Base-by-base conservation (phyloP, 257 asterid genomes). In the Scutellaria galericulata region DNA sequence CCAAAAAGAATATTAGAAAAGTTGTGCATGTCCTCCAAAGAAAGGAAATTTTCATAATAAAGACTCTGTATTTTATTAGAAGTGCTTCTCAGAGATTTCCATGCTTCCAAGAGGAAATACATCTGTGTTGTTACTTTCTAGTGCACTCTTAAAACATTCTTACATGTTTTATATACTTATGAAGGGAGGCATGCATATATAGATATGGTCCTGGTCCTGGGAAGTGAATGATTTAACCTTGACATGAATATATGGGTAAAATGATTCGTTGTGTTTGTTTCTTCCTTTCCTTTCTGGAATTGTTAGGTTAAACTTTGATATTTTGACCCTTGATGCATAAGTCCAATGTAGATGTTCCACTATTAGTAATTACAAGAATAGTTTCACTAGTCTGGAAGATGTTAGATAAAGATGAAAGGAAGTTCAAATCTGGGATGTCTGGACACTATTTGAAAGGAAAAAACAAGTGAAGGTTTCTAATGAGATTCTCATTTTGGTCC, bases 401-500 rank as follows among this genome's bases (percentile, higher is more conserved):
- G 37, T 53, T 53, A 8, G 31, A 15, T 53, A 53, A 15, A 20
- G 59, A 18, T 53, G 31, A 13, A 53, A 18, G 20, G 7, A 44
- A 10, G 3, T 44, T 18, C 9, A 45, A 52, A 7, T 48, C n/a
- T n/a, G 54, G 62, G 61, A 55, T 58, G 37, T 31, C 8, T 5
- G 44, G 39, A 18, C 18, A 65, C 27, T 39, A 11, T n/a, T 39
- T 24, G 37, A 31, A n/a, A 37, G 11, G 9, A 35, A 52, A 27
- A 56, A 12, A 22, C 15, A 22, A 20, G 20, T 48, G 52, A 42
- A 55, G n/a, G 63, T 65, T 31, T 35, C n/a, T 56, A 42, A 27
- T 53, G 31, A 60, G 75, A 11, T 71, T 35, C 60, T 27, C 42
- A 40, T 47, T 35, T 72, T 70, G 7, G 22, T 45, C 66, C 39